Conservation (phyloP, 2,329 filamentous ascomycete genomes). For the Conoideocrella luteorostrata region DNA sequence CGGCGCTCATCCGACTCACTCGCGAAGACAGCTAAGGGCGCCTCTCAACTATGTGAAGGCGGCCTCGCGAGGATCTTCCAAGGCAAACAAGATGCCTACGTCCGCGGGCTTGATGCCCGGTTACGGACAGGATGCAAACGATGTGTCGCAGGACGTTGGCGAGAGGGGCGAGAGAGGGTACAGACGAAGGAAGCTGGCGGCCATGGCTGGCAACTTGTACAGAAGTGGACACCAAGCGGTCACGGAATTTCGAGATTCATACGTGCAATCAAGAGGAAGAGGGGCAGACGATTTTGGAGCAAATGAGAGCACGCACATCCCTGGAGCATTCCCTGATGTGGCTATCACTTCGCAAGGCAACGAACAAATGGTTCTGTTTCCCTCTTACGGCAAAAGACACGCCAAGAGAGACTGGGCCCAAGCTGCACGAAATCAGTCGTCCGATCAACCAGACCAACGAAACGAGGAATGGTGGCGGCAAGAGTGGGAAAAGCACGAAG, state of each 20-base stretch:
- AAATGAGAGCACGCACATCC: conserved; percentile 41
- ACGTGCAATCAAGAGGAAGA: conserved; percentile 44
- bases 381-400: conserved; percentile 81
- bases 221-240: conserved; percentile 50
- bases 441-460: conserved; percentile 35
- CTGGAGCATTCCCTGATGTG: conserved; percentile 77
- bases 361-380: conserved; percentile 92
- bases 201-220: conserved; percentile 52
- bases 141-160: conserved; percentile 18
- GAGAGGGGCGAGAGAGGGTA: conserved; percentile 54
- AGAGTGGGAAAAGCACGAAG: conserved; percentile 74
- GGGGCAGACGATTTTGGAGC: conserved; percentile 22
- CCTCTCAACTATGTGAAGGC: conserved; percentile 26
- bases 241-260: conserved; percentile 53
- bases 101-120: conserved; percentile 17
- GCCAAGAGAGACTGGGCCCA: conserved; percentile 40
- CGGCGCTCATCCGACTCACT: background rate
- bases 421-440: conserved; percentile 19
- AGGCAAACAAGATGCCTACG: conserved; percentile 23
- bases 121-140: conserved; percentile 21
- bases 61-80: conserved; percentile 21
- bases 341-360: conserved; percentile 72
- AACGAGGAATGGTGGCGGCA: conserved; percentile 70
- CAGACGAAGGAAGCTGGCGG: conserved; percentile 71
- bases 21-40: background rate